Base-by-base conservation (phyloP, 1,139 yeast genomes). In the Barnettozyma hawaiiensis region DNA sequence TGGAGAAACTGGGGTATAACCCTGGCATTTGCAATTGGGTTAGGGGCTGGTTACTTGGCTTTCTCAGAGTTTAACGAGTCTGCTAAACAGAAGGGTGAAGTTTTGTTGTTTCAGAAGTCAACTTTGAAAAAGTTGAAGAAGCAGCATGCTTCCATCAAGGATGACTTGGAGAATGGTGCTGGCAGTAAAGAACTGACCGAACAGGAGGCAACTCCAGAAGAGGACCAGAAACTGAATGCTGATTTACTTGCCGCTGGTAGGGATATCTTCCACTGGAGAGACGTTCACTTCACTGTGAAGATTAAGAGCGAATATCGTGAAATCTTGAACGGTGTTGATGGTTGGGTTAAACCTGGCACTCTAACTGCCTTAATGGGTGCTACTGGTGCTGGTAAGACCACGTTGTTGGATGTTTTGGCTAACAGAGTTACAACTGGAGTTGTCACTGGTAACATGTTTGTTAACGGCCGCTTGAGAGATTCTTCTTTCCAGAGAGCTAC, bases 361-460 rank as follows among this genome's bases (percentile, higher is more conserved):
- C 65, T 82, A 51, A 82, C 89, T 33, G 92, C 92, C 8, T 66
- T 83, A 35, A 83, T 85, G 94, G 95, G 95, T 51, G 84, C 90
- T 18, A 82, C 94, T 19, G 95, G 95, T 65, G 94, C 94, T 40
- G 94, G 94, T 69, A 84, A 84, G 59, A 85, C 94, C 14, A 84
- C 94, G 1, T 60, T 78, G 38, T 68, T 85, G 47, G 87, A 84
- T 64, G 84, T 85, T 48, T 69, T 84, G 51, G 86, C 92, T 23
- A 81, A 81, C 53, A 78, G 95, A 64, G 82, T 82, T 31, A 82
- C 89, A 19, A 75, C 77, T 70, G 94, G 94, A 65, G 81, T 80
- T 37, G 82, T 84, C 39, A 74, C 87, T 35, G 94, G 94, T 59
- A 72, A 73, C 47, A 76, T 85, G 72, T 76, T 80, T 63, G 90